These are phyloP conservation scores for Fusarium scirpi DNA, from an alignment of 2,329 filamentous ascomycete genomes.

Conservation along the genomic window DNA sequence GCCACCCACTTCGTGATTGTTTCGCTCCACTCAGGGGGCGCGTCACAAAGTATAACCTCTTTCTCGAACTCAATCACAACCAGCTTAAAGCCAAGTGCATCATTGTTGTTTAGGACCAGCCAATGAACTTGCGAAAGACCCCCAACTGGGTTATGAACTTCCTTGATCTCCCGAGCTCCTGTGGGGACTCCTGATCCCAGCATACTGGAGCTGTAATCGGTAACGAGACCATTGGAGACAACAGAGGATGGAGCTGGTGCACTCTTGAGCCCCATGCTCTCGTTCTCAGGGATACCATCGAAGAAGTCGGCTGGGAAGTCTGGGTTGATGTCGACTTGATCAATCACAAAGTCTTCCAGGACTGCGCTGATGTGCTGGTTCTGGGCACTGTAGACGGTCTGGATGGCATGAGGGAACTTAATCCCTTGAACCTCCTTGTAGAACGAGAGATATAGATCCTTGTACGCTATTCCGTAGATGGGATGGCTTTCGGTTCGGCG, in stretches of 20 bases:
- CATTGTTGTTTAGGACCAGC: slow-evolving; percentile 16
- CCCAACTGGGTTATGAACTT: not conserved
- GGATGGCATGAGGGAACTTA: slow-evolving; percentile 21
- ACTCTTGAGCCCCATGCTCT: not conserved
- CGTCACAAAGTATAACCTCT: slow-evolving; percentile 29
- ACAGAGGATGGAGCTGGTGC: not conserved
- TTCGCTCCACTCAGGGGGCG: slow-evolving; percentile 6
- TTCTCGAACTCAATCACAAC: slow-evolving; percentile 34
- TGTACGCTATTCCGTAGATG: not conserved
- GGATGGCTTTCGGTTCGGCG: slow-evolving; percentile 20
- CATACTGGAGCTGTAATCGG: slow-evolving; percentile 30
- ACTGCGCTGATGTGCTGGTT: slow-evolving; percentile 3
- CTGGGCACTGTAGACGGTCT: slow-evolving; percentile 22
- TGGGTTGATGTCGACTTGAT: slow-evolving; percentile 1
- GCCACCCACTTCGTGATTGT: slow-evolving; percentile 25
- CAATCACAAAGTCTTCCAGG: slow-evolving; percentile 28
- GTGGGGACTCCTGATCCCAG: slow-evolving; percentile 7
- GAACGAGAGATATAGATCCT: slow-evolving; percentile 22
- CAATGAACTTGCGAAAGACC: slow-evolving; percentile 14
- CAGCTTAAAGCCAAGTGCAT: slow-evolving; percentile 24
- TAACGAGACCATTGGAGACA: slow-evolving; percentile 11
- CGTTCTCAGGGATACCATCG: not conserved
- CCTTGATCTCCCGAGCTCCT: not conserved
- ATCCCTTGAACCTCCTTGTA: slow-evolving; percentile 16
- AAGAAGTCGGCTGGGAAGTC: not conserved